A percentile compares a stretch with the other conserved stretches of the same genome.
Evolutionary conservation across 2,329 filamentous ascomycete genomes (phyloP).

Genomic region (Aspergillus quadrilineatus): DNA sequence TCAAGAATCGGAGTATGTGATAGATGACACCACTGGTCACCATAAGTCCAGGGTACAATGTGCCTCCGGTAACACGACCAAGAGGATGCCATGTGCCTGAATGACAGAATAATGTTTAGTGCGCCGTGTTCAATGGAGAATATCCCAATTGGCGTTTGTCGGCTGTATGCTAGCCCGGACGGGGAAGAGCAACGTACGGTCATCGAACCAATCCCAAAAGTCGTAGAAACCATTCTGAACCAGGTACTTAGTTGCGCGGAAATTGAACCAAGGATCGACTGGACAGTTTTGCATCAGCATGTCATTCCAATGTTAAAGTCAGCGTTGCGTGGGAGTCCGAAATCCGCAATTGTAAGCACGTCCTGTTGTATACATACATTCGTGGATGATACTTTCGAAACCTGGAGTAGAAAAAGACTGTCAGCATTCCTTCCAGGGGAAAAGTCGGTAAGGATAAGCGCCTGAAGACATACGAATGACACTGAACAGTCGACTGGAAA

Average conservation of each 20-base stretch:
- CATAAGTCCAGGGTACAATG: conserved; percentile 98
- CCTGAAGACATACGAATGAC: conserved; percentile 77
- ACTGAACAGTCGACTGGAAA: conserved; percentile 93
- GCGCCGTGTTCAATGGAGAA: neutral
- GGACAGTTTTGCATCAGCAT: conserved; percentile 10
- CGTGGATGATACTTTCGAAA: conserved; percentile 99
- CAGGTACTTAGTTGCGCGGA: conserved; percentile 95
- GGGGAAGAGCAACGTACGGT: conserved; percentile 60
- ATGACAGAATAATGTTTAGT: conserved; percentile 3
- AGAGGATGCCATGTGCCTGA: conserved; percentile 93
- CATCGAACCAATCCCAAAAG: conserved; percentile 99
- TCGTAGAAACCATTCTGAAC: conserved; percentile 96
- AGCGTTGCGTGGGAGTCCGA: neutral
- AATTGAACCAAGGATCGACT: conserved; percentile 99
- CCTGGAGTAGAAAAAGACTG: conserved; percentile 49
- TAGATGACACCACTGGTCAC: conserved; percentile 98
- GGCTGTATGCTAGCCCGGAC: neutral
- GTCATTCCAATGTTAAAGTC: neutral
- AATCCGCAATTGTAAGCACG: neutral
- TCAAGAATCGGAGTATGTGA: conserved; percentile 82
- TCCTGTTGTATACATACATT: conserved; percentile 67
- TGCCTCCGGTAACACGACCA: conserved; percentile 95
- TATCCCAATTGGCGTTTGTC: neutral
- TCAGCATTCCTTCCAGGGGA: neutral
- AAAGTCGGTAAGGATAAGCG: neutral